These are phyloP conservation scores for Dictyostelium capitatum DNA, from an alignment of 78 protist genomes.

Conservation along the genomic window DNA sequence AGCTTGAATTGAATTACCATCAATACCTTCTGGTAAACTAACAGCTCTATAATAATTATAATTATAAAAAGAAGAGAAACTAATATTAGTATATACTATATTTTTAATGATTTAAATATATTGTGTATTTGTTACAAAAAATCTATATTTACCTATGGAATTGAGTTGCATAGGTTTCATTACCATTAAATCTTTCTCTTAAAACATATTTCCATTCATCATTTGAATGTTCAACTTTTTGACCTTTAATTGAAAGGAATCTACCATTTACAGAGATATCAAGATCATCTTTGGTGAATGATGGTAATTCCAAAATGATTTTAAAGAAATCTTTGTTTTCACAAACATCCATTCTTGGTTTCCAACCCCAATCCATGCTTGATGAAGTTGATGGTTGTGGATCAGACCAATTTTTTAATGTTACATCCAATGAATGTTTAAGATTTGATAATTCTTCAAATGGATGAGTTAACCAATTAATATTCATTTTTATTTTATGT, in stretches of 20 bases:
- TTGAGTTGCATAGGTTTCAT: not conserved
- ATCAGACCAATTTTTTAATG: slow-evolving; percentile 45
- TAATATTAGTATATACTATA: no score
- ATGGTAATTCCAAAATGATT: slow-evolving; percentile 59
- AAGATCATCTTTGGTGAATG: slow-evolving; percentile 52
- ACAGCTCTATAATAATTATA: slow-evolving; percentile 15
- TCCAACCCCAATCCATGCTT: slow-evolving; percentile 76
- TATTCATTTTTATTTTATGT: not conserved
- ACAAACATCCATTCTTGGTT: slow-evolving; percentile 80
- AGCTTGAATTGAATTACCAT: slow-evolving; percentile 77
- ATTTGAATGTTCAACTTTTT: not conserved
- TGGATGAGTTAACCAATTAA: slow-evolving; percentile 71
- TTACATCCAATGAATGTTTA: slow-evolving; percentile 44
- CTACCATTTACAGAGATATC: slow-evolving; percentile 56
- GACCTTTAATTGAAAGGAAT: slow-evolving; percentile 77
- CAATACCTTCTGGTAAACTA: slow-evolving; percentile 77
- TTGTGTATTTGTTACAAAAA: no score
- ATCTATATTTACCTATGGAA: slow-evolving; percentile 36
- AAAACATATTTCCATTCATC: slow-evolving; percentile 61
- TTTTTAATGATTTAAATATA: no score
- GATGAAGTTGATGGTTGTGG: not conserved
- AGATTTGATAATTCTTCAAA: slow-evolving; percentile 49
- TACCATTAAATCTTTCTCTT: slow-evolving; percentile 65
- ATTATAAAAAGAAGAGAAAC: no score
- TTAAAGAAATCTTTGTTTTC: slow-evolving; percentile 37